Evolutionary conservation across 371 early-diverging fungal species (phyloP), one percentile per base, ranked within the genome.

Genomic region (Haplosporangium sp.): DNA sequence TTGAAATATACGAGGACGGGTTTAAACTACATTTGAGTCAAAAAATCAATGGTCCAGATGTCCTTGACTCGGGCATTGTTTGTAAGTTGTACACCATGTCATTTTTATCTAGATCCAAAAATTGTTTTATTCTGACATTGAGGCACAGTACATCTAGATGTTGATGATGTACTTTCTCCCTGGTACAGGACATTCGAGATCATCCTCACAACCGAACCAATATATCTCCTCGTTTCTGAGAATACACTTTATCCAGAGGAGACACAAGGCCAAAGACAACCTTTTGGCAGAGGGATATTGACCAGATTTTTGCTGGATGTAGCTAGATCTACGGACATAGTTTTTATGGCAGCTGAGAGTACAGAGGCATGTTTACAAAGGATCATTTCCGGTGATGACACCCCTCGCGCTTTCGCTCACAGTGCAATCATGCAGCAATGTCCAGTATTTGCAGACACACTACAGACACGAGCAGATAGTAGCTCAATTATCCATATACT

Each of bases 371-470:
- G 3, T 6, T 15, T 50, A n/a, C 47, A 44, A 20, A 35, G 13
- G 3, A 0, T n/a, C 50, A 38, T 20, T 2, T 55, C 55, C 7
- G 20, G 7, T 55, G 7, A 19, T 20, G 11, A 4, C 4, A 19
- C n/a, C 10, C 45, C 40, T 44, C 6, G 20, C n/a, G 15, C 42
- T 13, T 17, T 6, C 13, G 71, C 65, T 3, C 71, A 71, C 27
- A 39, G 53, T 2, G 47, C 71, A 4, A 35, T 71, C 42, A 35
- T 71, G 53, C 27, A 44, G 2, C 71, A 71, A 6, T 64, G 39
- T 42, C 65, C 65, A 7, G 52, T 9, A 4, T 71, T 71, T 39
- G 42, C 42, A 3, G 5, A 4, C 9, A 42, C 52, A 4, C 27
- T 71, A 11, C 50, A 27, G 10, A 38, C 38, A 19, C 57, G 37